A percentile compares a stretch with the other conserved stretches of the same genome.
Conservation (phyloP, 768 basidiomycete genomes). For the Termitomyces sp. region DNA sequence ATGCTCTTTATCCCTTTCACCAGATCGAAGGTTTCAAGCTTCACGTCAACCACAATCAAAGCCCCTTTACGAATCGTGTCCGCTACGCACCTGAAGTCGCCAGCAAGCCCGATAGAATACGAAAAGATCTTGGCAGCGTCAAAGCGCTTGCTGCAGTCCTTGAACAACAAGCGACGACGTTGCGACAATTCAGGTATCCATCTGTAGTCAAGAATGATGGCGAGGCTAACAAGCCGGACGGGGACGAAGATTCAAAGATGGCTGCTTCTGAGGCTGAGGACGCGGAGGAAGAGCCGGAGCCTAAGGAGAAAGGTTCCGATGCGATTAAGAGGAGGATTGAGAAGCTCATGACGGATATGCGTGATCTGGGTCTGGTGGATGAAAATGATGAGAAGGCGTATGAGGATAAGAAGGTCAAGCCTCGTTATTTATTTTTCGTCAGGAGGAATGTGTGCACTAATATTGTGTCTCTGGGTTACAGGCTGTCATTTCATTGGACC, state of each 20-base stretch:
- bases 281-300: conserved; percentile 48
- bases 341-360: conserved; percentile 65
- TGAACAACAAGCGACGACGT: conserved; percentile 59
- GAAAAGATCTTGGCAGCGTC: conserved; percentile 74
- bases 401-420: conserved; percentile 63
- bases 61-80: conserved; percentile 67
- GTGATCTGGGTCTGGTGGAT: conserved; percentile 56
- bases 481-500: conserved; percentile 81
- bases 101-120: conserved; percentile 72
- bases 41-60: conserved; percentile 78
- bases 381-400: conserved; percentile 59
- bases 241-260: conserved; percentile 21
- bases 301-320: conserved; percentile 60
- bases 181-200: conserved; percentile 41
- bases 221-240: conserved; percentile 13
- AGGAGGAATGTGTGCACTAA: not conserved
- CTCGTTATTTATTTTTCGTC: conserved; percentile 7
- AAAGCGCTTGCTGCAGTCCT: conserved; percentile 67
- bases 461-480: conserved; percentile 22
- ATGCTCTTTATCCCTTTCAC: conserved; percentile 2
- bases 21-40: conserved; percentile 95
- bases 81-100: conserved; percentile 81
- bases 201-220: conserved; percentile 23
- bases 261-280: conserved; percentile 27
- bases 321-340: conserved; percentile 81